Percentiles rank a stretch among this genome's conserved stretches.
phyloP scores from a whole-genome alignment of 176 grass and related monocot genomes.

The Aegilops speltoides region DNA sequence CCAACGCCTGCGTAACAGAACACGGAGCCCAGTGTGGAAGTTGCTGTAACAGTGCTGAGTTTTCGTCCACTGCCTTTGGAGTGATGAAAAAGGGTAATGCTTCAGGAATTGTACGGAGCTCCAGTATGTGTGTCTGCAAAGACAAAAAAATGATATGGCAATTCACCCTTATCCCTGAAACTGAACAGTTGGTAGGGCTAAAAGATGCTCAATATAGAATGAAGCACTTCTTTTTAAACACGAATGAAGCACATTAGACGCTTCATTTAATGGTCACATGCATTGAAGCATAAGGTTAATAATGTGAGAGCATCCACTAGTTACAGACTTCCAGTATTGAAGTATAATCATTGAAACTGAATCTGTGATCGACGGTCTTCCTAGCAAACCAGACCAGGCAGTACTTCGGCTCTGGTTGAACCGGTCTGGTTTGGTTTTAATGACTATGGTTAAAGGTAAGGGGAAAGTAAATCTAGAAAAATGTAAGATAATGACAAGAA shows the following conservation, averaged over 20 bases:
- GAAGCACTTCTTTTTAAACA: background rate
- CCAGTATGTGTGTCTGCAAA: constrained; percentile 69
- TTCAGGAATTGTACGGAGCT: constrained; percentile 92
- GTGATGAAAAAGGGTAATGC: constrained; percentile 98
- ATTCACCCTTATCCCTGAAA: constrained; percentile 20
- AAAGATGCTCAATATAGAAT: constrained; percentile 28
- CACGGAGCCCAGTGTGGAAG: constrained; percentile 95
- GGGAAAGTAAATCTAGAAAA: background rate
- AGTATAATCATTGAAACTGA: background rate
- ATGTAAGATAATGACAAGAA: background rate
- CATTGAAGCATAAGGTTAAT: constrained; percentile 5
- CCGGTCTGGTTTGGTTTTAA: background rate
- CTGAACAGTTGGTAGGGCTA: constrained; percentile 12
- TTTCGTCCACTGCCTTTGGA: constrained; percentile 95
- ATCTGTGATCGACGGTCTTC: background rate
- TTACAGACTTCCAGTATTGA: background rate
- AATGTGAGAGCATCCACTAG: background rate
- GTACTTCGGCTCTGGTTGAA: background rate
- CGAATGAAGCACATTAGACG: background rate
- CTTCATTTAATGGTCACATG: background rate
- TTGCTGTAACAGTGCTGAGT: constrained; percentile 90
- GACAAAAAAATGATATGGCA: constrained; percentile 11
- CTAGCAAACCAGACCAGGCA: background rate
- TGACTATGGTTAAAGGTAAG: background rate
- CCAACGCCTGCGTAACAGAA: constrained; percentile 93